Evolutionary conservation across 495 filamentous ascomycete species (phyloP), one percentile per base, ranked within the genome.

Genomic region (Hypoxylon fragiforme): DNA sequence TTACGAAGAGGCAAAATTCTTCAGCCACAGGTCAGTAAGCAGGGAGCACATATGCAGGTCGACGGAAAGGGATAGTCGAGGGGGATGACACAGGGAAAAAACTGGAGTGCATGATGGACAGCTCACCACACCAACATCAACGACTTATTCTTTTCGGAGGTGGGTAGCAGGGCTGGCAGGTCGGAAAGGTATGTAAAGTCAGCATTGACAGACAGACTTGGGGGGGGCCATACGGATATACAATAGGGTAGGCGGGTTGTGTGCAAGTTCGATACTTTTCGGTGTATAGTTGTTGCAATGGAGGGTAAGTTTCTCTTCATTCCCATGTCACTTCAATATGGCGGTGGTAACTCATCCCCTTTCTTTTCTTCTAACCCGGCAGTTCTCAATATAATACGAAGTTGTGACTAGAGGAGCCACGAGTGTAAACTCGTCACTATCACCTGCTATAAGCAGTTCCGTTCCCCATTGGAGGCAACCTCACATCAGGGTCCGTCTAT

Each of bases 91-190:
- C 55, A 48, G 54, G 30, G 31, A 41, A 28, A 61, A 64, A 62
- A 54, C 49, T 47, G 54, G 47, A 57, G 57, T 63, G 60, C 60
- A 66, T 51, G 56, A 56, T 57, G 54, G 38, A 54, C 60, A 63
- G 54, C 54, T 63, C 60, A 63, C 42, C 60, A 63, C 60, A 63
- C 60, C 60, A 54, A 57, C 50, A 44, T 49, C 15, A 28, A 46
- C 3, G 45, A 30, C 28, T 14, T 22, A 34, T 52, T 56, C 44
- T 52, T 55, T 14, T 34, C 48, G 31, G n/a, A 45, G 47, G 47
- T 39, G 52, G 52, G n/a, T n/a, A n/a, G n/a, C n/a, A n/a, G n/a
- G n/a, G n/a, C n/a, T n/a, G n/a, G 58, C 38, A 56, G 52, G 47
- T 53, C 47, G 43, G 45, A 44, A 36, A 49, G 43, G 47, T 49